These are phyloP conservation scores for Thielaviopsis ethacetica DNA, from an alignment of 2,329 filamentous ascomycete genomes.

Conservation along the genomic window DNA sequence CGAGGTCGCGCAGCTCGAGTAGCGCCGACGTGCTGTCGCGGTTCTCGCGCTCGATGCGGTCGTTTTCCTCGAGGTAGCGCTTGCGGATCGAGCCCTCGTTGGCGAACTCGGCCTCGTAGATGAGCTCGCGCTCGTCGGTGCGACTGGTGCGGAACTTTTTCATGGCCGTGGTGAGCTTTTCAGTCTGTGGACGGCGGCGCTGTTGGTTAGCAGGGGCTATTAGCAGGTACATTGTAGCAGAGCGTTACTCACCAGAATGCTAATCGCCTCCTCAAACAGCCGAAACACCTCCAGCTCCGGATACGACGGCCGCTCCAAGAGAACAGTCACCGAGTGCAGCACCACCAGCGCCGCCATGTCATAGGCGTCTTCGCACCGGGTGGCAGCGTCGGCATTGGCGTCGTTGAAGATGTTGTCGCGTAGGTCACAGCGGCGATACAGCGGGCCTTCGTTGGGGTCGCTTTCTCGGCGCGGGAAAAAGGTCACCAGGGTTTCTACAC, in stretches of 20 bases:
- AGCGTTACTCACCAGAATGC: conserved; percentile 31
- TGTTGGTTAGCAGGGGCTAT: background rate
- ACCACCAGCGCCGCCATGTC: conserved; percentile 47
- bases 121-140: conserved; percentile 29
- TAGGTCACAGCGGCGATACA: conserved; percentile 44
- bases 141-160: conserved; percentile 44
- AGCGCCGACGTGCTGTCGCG: conserved; percentile 46
- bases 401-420: conserved; percentile 50
- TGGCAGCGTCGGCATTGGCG: conserved; percentile 46
- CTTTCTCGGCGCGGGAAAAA: conserved; percentile 41
- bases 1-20: conserved; percentile 45
- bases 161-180: conserved; percentile 44
- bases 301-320: conserved; percentile 42
- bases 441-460: conserved; percentile 34
- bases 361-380: conserved; percentile 42
- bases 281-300: conserved; percentile 46
- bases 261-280: conserved; percentile 50
- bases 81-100: conserved; percentile 24
- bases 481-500: conserved; percentile 31
- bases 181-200: conserved; percentile 33
- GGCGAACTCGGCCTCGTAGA: conserved; percentile 22
- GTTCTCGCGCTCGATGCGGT: conserved; percentile 38
- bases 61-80: conserved; percentile 24
- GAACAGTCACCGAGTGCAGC: conserved; percentile 43
- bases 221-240: background rate